Evolutionary conservation across 2,329 filamentous ascomycete genomes (phyloP), one percentile per base, ranked within the genome.

Genomic region (Metarhizium brunneum): DNA sequence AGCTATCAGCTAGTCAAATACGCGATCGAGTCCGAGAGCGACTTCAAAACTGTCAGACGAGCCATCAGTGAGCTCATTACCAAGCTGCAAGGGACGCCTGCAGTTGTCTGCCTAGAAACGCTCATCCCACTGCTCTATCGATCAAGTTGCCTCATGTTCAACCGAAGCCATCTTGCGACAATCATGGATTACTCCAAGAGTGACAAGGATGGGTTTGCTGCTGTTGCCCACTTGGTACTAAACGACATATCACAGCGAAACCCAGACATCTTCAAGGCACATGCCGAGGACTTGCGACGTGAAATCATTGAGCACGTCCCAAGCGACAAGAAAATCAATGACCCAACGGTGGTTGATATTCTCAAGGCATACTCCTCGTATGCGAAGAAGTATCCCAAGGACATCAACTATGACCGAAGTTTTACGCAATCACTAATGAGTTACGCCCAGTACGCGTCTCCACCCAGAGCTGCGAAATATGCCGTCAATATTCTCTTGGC

Each of bases 361-460:
- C 77, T 99, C 57, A 96, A 95, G 68, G 92, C 95, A 2, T 96
- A 94, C 68, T 88, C 92, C 10, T 90, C 88, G 2, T 99, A 96
- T 68, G 89, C 92, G 1, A 87, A 86, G 65, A 91, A 87, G 63
- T 92, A 95, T 62, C 86, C 92, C 0, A 79, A 85, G 11, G 92
- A 97, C 58, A 82, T 99, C 54, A 88, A 89, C 1, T 82, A 84
- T 57, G 88, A 95, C 59, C 84, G 86, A 55, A 88, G 88, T 61
- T 92, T 97, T 63, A 78, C 84, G 36, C 85, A 94, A 64, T 86
- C 90, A 1, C 80, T 99, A 68, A 84, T 87, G 58, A 86, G 83
- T 63, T 97, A 94, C 69, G 89, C 92, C 1, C 78, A 92, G 20
- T 88, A 89, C 65, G 92, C 92, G 25, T 81, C 81, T 29, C 92